A percentile compares a stretch with the other conserved stretches of the same genome.
These are phyloP conservation scores for Russula vinacea DNA, from an alignment of 768 basidiomycete species.

Conservation along the genomic window DNA sequence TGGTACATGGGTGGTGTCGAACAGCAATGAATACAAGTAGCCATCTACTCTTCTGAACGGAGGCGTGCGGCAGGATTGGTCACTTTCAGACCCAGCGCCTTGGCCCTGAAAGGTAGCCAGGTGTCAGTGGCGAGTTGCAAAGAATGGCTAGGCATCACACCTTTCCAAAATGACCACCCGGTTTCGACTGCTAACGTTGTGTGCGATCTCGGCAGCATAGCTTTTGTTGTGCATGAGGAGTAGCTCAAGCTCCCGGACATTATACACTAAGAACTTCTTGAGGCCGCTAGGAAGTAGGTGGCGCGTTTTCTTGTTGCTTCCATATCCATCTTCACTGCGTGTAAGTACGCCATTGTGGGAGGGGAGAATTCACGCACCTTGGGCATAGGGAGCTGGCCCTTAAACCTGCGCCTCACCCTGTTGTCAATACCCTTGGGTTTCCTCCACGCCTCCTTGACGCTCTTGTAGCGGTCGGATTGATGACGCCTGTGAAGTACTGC, in stretches of 20 bases:
- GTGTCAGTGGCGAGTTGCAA: constrained; percentile 5
- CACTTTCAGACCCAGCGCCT: constrained; percentile 86
- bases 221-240: constrained; percentile 98
- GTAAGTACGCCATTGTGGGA: not conserved
- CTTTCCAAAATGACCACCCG: constrained; percentile 87
- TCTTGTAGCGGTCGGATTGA: constrained; percentile 96
- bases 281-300: constrained; percentile 94
- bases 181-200: constrained; percentile 94
- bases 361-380: constrained; percentile 53
- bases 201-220: constrained; percentile 95
- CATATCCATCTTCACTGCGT: constrained; percentile 67
- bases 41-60: constrained; percentile 86
- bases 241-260: constrained; percentile 89
- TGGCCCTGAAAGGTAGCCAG: constrained; percentile 52
- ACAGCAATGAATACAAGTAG: constrained; percentile 39
- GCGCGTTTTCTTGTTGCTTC: constrained; percentile 93
- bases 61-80: constrained; percentile 90
- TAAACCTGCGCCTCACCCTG: constrained; percentile 92
- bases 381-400: constrained; percentile 95
- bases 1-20: constrained; percentile 50
- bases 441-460: constrained; percentile 98
- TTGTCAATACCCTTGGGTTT: constrained; percentile 99
- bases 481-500: constrained; percentile 64
- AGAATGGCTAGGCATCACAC: constrained; percentile 37
- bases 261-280: constrained; percentile 94